Base-by-base conservation (phyloP, 805 yeast species). In the Wickerhamiella occidentalis region DNA sequence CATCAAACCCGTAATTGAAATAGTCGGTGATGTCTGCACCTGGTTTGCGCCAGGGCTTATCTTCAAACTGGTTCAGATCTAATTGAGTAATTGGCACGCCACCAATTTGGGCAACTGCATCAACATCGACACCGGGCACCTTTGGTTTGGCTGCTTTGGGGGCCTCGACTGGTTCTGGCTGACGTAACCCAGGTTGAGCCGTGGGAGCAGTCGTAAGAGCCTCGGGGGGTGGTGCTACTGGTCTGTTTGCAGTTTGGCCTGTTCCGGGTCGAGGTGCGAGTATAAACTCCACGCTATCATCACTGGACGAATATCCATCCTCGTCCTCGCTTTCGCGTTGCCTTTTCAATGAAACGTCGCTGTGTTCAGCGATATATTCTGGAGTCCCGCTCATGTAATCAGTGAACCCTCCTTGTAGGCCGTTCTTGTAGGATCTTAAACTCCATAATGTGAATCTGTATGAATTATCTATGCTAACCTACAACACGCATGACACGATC, bases 41-140 rank as follows among this genome's bases (percentile, higher is more conserved):
- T 1, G 97, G 96, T 55, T 84, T 79, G 62, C 98, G 76, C 99
- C 99, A 92, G 7, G 99, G 99, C 68, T 94, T 94, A 56, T 87
- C 95, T 55, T 85, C 86, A 45, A 88, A 68, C 48, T 80, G 82
- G 52, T 82, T 90, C 9, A 90, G 73, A 52, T 84, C 82, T 11
- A 90, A 72, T 56, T 82, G 79, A 0, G 95, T 85, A 45, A 92
- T 70, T 3, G 95, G 94, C 56, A 77, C 74, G 2, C 95, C 96
- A 47, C 87, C 82, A 52, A 73, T 74, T 53, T 75, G 78, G 1
- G 86, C 94, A 17, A 82, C 79, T 38, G 76, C 75, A 57, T 83
- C 78, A n/a, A 86, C 72, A 57, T 85, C 87, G 13, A 82, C 60
- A 0, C 76, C 72, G 6, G 70, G 71, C 8, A 50, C 54, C 12